A percentile compares a stretch with the other conserved stretches of the same genome.
Conservation (phyloP, 768 basidiomycete genomes). For the Pleurotus giganteus region DNA sequence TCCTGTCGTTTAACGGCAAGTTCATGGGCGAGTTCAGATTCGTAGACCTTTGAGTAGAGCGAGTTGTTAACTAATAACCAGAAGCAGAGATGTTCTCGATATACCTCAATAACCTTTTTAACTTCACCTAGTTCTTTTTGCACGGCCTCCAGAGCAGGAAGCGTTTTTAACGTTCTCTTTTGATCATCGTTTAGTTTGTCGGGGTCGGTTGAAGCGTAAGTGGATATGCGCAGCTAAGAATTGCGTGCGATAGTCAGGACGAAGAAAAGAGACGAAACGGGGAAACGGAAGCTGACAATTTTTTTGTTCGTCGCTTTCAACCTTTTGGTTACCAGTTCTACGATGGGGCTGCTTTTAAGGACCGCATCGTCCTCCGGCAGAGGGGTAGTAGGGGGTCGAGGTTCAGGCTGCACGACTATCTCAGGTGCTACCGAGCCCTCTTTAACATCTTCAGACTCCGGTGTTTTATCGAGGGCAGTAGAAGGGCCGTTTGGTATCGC, state of each 20-base stretch:
- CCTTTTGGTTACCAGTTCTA: conserved; percentile 79
- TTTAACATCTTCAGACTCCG: conserved; percentile 43
- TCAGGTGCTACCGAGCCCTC: conserved; percentile 49
- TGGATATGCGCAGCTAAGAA: conserved; percentile 64
- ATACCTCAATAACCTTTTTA: conserved; percentile 81
- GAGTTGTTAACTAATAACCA: conserved; percentile 5
- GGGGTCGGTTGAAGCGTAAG: conserved; percentile 63
- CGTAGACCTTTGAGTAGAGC: conserved; percentile 45
- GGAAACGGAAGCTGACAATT: conserved; percentile 52
- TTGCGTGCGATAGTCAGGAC: neutral
- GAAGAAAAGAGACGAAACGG: neutral
- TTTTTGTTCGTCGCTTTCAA: conserved; percentile 79
- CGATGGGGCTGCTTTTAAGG: conserved; percentile 63
- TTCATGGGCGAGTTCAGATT: conserved; percentile 61
- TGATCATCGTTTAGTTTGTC: conserved; percentile 89
- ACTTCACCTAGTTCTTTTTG: conserved; percentile 83
- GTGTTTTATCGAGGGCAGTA: conserved; percentile 48
- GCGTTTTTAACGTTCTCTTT: conserved; percentile 65
- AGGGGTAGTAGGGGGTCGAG: conserved; percentile 32
- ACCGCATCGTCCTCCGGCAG: conserved; percentile 43
- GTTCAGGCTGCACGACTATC: conserved; percentile 37
- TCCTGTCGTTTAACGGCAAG: conserved; percentile 52
- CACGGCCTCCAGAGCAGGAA: conserved; percentile 74
- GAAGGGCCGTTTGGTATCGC: conserved; percentile 44
- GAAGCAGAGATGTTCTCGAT: conserved; percentile 13